These are phyloP conservation scores for Punica granatum DNA, from an alignment of 345 rosid genomes.

Conservation along the genomic window DNA sequence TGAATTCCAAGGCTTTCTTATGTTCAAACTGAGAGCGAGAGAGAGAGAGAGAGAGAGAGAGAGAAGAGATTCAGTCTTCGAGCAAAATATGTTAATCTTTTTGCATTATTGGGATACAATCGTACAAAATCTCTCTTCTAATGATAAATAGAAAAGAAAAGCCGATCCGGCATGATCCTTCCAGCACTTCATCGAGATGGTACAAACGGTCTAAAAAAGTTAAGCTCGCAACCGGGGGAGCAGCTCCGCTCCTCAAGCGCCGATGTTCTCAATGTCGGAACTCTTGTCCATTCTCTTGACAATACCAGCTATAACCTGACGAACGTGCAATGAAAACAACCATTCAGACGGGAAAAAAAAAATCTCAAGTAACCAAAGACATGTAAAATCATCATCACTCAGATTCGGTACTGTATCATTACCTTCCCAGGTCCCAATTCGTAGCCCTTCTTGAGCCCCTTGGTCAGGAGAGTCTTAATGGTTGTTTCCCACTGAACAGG, in stretches of 20 bases:
- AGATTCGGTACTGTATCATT: background rate
- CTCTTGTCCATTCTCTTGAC: slow-evolving; percentile 82
- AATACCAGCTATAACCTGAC: slow-evolving; percentile 92
- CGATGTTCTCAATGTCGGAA: slow-evolving; percentile 62
- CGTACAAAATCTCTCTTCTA: background rate
- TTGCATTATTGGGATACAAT: no score
- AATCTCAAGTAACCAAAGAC: background rate
- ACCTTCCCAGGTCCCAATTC: slow-evolving; percentile 99
- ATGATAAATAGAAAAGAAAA: background rate
- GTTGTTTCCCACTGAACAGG: slow-evolving; percentile 99
- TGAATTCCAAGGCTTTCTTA: no score
- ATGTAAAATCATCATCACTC: background rate
- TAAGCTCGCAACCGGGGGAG: background rate
- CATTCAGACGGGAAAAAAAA: background rate
- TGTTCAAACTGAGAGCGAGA: no score
- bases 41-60: no score
- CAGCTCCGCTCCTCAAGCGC: slow-evolving; percentile 41
- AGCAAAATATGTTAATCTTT: no score
- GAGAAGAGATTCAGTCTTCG: no score
- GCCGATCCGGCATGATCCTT: background rate
- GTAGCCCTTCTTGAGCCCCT: slow-evolving; percentile 70
- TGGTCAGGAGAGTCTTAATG: slow-evolving; percentile 60
- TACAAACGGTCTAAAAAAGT: background rate
- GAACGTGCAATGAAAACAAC: slow-evolving; percentile 3
- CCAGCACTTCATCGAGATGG: background rate